Evolutionary conservation across 257 asterid genomes (phyloP).

Genomic region (Mitragyna speciosa): DNA sequence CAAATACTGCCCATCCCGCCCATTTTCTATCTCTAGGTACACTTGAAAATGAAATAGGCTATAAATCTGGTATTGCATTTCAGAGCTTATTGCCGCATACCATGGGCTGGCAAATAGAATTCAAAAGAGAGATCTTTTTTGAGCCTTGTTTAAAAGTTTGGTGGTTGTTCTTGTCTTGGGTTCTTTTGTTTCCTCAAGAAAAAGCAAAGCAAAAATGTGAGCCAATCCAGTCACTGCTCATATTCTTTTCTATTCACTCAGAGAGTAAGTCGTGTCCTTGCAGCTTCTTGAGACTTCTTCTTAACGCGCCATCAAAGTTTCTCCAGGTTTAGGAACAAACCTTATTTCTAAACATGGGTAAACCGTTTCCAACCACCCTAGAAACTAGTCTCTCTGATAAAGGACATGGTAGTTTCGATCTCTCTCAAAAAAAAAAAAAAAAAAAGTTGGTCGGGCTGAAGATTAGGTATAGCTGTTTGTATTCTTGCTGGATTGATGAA

Average conservation of each 20-base stretch:
- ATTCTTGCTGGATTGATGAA: slow-evolving; percentile 1
- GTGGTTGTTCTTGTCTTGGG: slow-evolving; percentile 10
- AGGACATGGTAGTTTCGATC: background rate
- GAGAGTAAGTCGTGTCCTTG: slow-evolving; percentile 19
- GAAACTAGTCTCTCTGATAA: background rate
- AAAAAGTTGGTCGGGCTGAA: background rate
- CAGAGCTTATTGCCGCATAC: background rate
- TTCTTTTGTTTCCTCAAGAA: slow-evolving; percentile 5
- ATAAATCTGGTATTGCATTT: background rate
- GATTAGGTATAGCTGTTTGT: slow-evolving; percentile 1
- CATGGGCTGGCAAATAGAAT: background rate
- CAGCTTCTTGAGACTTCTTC: background rate
- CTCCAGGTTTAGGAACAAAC: slow-evolving; percentile 15
- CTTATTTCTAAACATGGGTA: slow-evolving; percentile 31
- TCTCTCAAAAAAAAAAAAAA: background rate
- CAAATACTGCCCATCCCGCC: too few species aligned
- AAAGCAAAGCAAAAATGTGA: background rate
- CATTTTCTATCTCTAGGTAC: too few species aligned
- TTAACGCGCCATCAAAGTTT: slow-evolving; percentile 4
- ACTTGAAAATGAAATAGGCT: too few species aligned
- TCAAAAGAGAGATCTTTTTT: background rate
- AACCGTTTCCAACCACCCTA: slow-evolving; percentile 34
- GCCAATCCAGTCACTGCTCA: background rate
- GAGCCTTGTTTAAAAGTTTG: background rate
- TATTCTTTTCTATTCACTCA: slow-evolving; percentile 2